Percentiles rank a stretch among this genome's conserved stretches.
Conservation (phyloP, 2,329 filamentous ascomycete species). For the Nigrograna mackinnonii region DNA sequence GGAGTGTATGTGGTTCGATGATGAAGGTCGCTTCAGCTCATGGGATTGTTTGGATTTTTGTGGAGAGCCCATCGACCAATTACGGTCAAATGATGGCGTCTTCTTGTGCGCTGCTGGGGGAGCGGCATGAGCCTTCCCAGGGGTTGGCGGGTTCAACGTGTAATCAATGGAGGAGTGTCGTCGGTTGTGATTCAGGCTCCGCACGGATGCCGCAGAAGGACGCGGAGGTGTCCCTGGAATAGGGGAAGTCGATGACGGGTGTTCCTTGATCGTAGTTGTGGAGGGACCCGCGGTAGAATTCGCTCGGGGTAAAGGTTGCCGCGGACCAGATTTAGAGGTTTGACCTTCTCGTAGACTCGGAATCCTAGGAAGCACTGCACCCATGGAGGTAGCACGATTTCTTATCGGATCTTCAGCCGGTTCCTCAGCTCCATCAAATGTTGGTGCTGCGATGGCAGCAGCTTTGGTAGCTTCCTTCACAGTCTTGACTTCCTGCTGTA, state of each 20-base stretch:
- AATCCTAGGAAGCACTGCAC: constrained; percentile 42
- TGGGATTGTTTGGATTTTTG: constrained; percentile 26
- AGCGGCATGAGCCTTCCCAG: constrained; percentile 23
- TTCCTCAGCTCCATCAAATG: constrained; percentile 46
- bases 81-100: constrained; percentile 61
- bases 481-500: constrained; percentile 83
- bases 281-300: constrained; percentile 35
- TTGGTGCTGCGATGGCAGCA: constrained; percentile 37
- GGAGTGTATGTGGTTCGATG: constrained; percentile 34
- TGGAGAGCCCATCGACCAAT: constrained; percentile 58
- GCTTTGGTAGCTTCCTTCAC: constrained; percentile 44
- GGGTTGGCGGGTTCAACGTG: constrained; percentile 42
- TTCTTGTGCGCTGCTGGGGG: constrained; percentile 51
- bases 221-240: constrained; percentile 48
- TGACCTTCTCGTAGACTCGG: constrained; percentile 39
- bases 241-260: constrained; percentile 46
- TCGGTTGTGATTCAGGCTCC: constrained; percentile 80
- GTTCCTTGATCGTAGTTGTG: constrained; percentile 31
- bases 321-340: constrained; percentile 25
- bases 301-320: constrained; percentile 33
- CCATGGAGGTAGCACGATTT: constrained; percentile 50
- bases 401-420: constrained; percentile 49
- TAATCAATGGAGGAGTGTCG: constrained; percentile 88
- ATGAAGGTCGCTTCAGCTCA: constrained; percentile 33
- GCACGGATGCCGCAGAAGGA: constrained; percentile 80